Base-by-base conservation (phyloP, 2,329 filamentous ascomycete species). In the Talaromyces sp. region DNA sequence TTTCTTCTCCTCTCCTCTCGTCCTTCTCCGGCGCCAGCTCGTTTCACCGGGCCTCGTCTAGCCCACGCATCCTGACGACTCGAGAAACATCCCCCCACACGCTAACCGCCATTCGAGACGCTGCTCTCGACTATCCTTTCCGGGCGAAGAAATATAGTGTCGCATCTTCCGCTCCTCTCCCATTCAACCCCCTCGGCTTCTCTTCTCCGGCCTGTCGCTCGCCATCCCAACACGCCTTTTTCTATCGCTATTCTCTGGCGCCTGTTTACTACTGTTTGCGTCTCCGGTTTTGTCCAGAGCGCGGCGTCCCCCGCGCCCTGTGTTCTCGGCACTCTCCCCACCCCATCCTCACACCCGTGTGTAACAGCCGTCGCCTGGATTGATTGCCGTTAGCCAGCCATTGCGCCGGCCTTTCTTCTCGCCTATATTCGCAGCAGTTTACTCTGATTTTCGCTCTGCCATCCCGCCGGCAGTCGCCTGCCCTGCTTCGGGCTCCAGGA, bases 371-470 rank as follows among this genome's bases (percentile, higher is more conserved):
- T 53, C 50, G 50, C 50, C 14, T 51, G 40, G 40, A 7, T 44
- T 44, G 40, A 44, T 18, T 44, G n/a, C 40, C 40, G 18, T 8
- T 16, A 52, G 23, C 23, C 30, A 34, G 31, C 31, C 31, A 56
- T 56, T 36, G 54, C 54, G 54, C 54, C 54, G 33, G 54, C 54
- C 31, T 7, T 55, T 53, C 65, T 62, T 65, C 62, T 69, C 69
- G 61, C 60, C 62, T 61, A 56, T 33, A 9, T 30, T 18, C 12
- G n/a, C 57, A 64, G 47, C 58, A 61, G 60, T 57, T 53, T 62
- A 40, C 55, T 44, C 56, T 53, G 44, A 55, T 18, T 58, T 59
- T 52, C 31, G 33, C 53, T 59, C 56, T 59, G 42, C 47, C 58
- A 53, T 57, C 51, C 54, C 55, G 36, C 57, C 36, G 42, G 31